These are phyloP conservation scores for Adansonia gregorii DNA, from an alignment of 441 rosid genomes.

Conservation along the genomic window DNA sequence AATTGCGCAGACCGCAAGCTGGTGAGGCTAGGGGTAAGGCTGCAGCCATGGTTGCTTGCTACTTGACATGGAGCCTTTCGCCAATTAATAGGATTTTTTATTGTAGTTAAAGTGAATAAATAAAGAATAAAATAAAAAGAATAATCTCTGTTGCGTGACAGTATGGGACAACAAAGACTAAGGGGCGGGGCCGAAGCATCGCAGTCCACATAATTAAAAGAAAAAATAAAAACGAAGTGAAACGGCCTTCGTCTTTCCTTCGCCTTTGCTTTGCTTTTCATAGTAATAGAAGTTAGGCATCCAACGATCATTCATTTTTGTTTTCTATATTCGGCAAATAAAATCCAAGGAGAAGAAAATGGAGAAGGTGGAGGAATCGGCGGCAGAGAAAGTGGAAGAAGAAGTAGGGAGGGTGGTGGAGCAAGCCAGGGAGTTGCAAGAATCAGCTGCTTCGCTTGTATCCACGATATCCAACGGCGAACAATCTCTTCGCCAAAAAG, in stretches of 20 bases:
- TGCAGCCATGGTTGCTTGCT: not conserved
- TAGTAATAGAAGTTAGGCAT: not conserved
- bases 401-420: conserved; percentile 68
- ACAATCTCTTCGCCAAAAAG: conserved; percentile 68
- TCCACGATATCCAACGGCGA: conserved; percentile 66
- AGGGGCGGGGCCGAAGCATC: not conserved
- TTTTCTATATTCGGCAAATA: not conserved
- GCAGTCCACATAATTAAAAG: not conserved
- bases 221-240: not conserved
- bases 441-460: conserved; percentile 62
- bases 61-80: not conserved
- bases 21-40: not conserved
- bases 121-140: not conserved
- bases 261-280: not conserved
- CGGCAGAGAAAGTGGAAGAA: conserved; percentile 53
- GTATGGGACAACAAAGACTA: not conserved
- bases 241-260: not conserved
- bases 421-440: conserved; percentile 81
- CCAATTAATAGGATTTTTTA: no score
- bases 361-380: conserved; percentile 38
- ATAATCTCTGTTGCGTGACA: not conserved
- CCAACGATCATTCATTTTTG: not conserved
- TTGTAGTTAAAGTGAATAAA: not conserved
- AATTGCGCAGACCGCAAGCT: not conserved
- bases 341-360: not conserved